These are phyloP conservation scores for Colletotrichum abscissum DNA, from an alignment of 2,329 filamentous ascomycete genomes.

Conservation along the genomic window DNA sequence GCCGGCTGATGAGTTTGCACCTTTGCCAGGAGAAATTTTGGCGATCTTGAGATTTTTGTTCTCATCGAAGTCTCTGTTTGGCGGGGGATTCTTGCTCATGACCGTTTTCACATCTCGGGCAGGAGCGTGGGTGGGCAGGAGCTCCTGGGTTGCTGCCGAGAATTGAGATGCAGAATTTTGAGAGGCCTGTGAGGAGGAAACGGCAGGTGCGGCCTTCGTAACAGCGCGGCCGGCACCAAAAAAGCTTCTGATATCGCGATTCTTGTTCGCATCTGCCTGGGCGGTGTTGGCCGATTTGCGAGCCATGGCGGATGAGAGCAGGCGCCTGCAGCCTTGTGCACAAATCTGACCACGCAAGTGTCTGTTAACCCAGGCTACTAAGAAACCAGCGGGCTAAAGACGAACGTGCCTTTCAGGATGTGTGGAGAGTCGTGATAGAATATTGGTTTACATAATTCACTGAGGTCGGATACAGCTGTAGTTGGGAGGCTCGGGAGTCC, in stretches of 20 bases:
- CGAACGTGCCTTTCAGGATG: neutral
- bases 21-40: neutral
- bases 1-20: neutral
- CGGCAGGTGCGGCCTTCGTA: neutral
- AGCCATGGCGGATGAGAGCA: constrained; percentile 14
- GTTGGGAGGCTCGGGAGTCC: constrained; percentile 15
- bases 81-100: neutral
- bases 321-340: neutral
- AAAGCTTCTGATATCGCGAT: constrained; percentile 29
- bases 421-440: neutral
- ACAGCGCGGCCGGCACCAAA: constrained; percentile 6
- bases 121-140: neutral
- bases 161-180: neutral
- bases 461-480: neutral
- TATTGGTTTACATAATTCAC: constrained; percentile 22
- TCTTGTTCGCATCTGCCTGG: constrained; percentile 13
- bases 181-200: neutral
- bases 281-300: constrained; percentile 16
- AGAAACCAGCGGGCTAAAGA: neutral
- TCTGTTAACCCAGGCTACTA: neutral
- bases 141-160: neutral
- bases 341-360: neutral
- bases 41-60: neutral
- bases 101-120: neutral
- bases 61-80: neutral